Percentiles rank a stretch among this genome's conserved stretches.
Evolutionary conservation across 805 yeast genomes (phyloP).

Genomic region (Torulaspora quercuum): DNA sequence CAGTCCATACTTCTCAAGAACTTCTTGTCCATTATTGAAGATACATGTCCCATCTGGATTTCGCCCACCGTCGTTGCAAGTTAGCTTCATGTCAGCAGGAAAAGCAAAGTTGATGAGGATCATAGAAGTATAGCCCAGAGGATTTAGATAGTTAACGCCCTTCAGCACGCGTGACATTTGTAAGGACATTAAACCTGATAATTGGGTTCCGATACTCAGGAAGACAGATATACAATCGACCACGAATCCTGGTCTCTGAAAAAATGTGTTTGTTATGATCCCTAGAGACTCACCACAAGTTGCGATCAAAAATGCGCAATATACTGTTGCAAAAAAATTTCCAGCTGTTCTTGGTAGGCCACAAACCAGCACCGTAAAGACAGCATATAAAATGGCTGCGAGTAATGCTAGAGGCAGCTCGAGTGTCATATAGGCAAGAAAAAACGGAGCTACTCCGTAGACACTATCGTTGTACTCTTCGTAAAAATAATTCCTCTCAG

Average conservation of each 20-base stretch:
- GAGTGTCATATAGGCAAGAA: slow-evolving; percentile 37
- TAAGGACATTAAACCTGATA: slow-evolving; percentile 83
- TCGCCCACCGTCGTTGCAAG: slow-evolving; percentile 46
- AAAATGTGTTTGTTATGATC: slow-evolving; percentile 68
- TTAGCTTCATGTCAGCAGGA: slow-evolving; percentile 44
- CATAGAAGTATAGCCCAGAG: slow-evolving; percentile 68
- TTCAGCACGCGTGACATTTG: slow-evolving; percentile 65
- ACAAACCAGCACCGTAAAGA: slow-evolving; percentile 61
- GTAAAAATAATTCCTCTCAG: slow-evolving; percentile 69
- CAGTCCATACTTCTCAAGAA: slow-evolving; percentile 50
- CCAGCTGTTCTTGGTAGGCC: slow-evolving; percentile 68
- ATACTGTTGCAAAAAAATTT: slow-evolving; percentile 63
- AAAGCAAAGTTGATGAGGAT: slow-evolving; percentile 60
- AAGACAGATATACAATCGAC: slow-evolving; percentile 66
- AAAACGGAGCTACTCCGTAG: slow-evolving; percentile 63
- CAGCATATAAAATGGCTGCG: slow-evolving; percentile 55
- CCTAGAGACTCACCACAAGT: slow-evolving; percentile 86
- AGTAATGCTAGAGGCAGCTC: slow-evolving; percentile 32
- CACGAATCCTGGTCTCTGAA: slow-evolving; percentile 75
- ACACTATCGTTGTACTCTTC: slow-evolving; percentile 73
- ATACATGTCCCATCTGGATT: slow-evolving; percentile 41
- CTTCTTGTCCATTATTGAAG: slow-evolving; percentile 52
- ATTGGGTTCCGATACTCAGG: slow-evolving; percentile 67
- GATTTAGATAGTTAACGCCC: slow-evolving; percentile 74
- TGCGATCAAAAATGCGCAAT: slow-evolving; percentile 50